Base-by-base conservation (phyloP, 2,329 filamentous ascomycete genomes). In the Chalara sp. region DNA sequence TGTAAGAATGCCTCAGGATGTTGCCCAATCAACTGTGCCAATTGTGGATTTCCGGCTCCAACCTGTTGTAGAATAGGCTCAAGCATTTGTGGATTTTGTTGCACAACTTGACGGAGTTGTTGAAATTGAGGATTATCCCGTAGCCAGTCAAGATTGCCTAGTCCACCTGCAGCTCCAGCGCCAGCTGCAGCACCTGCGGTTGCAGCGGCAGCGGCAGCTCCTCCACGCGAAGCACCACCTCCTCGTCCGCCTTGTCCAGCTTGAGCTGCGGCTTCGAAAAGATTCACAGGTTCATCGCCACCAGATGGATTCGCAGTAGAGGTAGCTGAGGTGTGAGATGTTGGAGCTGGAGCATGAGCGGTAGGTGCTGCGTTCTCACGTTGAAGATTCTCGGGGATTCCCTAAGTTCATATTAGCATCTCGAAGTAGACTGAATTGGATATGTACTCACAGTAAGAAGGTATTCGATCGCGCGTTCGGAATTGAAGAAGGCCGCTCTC, bases 41-140 rank as follows among this genome's bases (percentile, higher is more conserved):
- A 82, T 67, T 95, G 87, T 13, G 93, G 93, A 72, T 99, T 99
- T 30, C 92, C 92, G 28, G 89, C 87, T 35, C 89, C 91, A 37
- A 99, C 89, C 71, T 96, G 91, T 71, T 97, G 92, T 51, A 99
- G 76, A 60, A 99, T 97, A 6, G 93, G 92, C 74, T 99, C 93
- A 28, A 99, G 84, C 93, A 99, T 99, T 68, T 93, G 87, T 13
- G 93, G 93, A 68, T 97, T 89, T 69, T 96, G 91, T 72, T 99
- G 93, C 43, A 99, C 92, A 28, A 99, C 86, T 72, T 96, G 91
- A 56, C 93, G 87, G 53, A 99, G 81, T 72, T 99, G 93, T 72
- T 97, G 93, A 73, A 99, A 99, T 70, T 97, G 92, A 29, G 91
- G 86, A 68, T 97, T 97, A 70, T 91, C 89, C 64, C 93, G 86